Evolutionary conservation across 2,329 filamentous ascomycete species (phyloP), one percentile per base, ranked within the genome.

Genomic region (Calonectria hawksworthii): DNA sequence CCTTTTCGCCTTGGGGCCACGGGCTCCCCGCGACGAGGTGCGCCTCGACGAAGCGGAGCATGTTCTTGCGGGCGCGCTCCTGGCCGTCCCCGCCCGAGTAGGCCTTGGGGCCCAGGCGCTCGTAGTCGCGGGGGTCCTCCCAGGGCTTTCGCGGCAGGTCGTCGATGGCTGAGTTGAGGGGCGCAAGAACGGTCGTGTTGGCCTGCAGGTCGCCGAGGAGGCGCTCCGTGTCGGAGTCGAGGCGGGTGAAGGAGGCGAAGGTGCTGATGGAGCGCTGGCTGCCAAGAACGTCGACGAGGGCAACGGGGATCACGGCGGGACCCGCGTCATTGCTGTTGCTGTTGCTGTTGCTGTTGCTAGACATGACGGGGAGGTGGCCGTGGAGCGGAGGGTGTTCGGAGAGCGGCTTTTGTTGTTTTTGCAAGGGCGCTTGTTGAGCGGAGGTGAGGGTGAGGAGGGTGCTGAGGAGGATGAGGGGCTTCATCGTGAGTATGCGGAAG

Each of bases 111-210:
- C 95, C 95, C 4, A 94, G 86, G 1, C 85, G 84, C 4, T 88
- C 86, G 83, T 97, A 96, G 78, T 98, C 96, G 68, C 89, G 85
- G 0, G 94, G 91, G 76, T 96, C 88, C 80, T 94, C 95, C 95
- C 95, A 98, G 0, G 96, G 96, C 84, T 98, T 99, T 68, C 94
- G 90, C 0, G 96, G 94, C 30, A 99, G 87, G 0, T 86, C 87
- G 77, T 94, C 94, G 81, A 99, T 92, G 4, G 93, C 95, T 23
- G 91, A 92, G 88, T 99, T 99, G 69, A 94, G 87, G 0, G 97
- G 97, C 7, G 96, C 96, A 3, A 99, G 91, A 30, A 99, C 92
- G 2, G 96, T 98, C 21, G 94, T 94, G 83, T 96, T 96, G 73
- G 90, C 85, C 0, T 86, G 82, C 0, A 89, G 84, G 82, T 95